A percentile compares a stretch with the other conserved stretches of the same genome.
Conservation (phyloP, 2,329 filamentous ascomycete species). For the Teratosphaeria pseudoeucalypti region DNA sequence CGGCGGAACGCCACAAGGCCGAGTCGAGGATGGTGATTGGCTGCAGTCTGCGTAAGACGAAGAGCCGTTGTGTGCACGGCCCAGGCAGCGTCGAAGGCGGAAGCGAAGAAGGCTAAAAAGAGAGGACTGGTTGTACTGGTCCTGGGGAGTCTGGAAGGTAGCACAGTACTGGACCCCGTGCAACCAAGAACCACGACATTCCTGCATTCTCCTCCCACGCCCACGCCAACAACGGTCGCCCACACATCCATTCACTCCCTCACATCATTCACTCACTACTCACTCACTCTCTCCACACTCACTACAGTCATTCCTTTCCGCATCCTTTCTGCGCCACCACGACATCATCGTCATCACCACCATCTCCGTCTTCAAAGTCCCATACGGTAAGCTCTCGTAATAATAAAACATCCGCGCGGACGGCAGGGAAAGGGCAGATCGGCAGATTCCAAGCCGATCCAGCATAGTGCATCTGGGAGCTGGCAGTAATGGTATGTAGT, state of each 20-base stretch:
- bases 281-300: not conserved
- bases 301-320: not conserved
- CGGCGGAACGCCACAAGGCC: not conserved
- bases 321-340: not conserved
- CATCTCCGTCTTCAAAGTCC: not conserved
- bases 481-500: not conserved
- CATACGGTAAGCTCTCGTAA: not conserved
- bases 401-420: not conserved
- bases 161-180: not conserved
- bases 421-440: not conserved
- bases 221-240: not conserved
- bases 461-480: not conserved
- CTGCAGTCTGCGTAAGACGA: too few relatives aligned
- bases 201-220: not conserved
- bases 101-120: too few relatives aligned
- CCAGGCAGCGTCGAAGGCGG: too few relatives aligned
- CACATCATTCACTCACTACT: too few relatives aligned
- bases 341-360: not conserved
- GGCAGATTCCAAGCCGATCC: not conserved
- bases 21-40: not conserved
- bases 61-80: too few relatives aligned
- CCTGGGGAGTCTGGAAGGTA: too few relatives aligned
- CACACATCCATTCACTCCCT: not conserved
- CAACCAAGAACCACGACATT: not conserved
- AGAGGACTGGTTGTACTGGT: too few relatives aligned